Percentiles rank a stretch among this genome's conserved stretches.
phyloP scores from a whole-genome alignment of 2,329 filamentous ascomycete species.

The Colletotrichum sp. region DNA sequence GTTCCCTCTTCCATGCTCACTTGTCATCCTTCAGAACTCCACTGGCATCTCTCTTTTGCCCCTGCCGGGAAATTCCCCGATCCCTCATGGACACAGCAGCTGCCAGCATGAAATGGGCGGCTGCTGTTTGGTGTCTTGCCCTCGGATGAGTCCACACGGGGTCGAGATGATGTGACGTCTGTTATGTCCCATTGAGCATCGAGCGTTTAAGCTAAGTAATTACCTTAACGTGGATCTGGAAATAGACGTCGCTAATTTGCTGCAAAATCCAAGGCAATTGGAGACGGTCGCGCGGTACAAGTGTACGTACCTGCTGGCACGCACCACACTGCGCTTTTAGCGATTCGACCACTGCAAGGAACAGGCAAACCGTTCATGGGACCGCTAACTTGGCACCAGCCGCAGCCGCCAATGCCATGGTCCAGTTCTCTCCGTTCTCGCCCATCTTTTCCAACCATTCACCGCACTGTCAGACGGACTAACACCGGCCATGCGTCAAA shows the following conservation, averaged over 20 bases:
- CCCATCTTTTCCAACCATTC: background rate
- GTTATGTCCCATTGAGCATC: background rate
- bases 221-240: background rate
- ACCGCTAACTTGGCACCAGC: constrained; percentile 1
- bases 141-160: background rate
- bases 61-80: background rate
- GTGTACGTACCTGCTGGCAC: background rate
- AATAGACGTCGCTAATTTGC: constrained; percentile 2
- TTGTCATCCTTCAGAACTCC: background rate
- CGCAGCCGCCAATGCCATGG: background rate
- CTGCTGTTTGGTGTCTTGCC: background rate
- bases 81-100: background rate
- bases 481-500: constrained; percentile 3
- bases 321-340: background rate
- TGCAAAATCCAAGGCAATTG: background rate
- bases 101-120: background rate
- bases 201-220: background rate
- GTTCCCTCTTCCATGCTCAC: background rate
- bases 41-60: background rate
- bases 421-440: background rate
- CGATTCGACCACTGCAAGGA: constrained; percentile 9
- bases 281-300: background rate
- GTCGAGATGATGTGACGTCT: constrained; percentile 14
- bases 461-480: background rate
- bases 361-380: constrained; percentile 2